Evolutionary conservation across 345 rosid species (phyloP).

Genomic region (Lumnitzera racemosa): DNA sequence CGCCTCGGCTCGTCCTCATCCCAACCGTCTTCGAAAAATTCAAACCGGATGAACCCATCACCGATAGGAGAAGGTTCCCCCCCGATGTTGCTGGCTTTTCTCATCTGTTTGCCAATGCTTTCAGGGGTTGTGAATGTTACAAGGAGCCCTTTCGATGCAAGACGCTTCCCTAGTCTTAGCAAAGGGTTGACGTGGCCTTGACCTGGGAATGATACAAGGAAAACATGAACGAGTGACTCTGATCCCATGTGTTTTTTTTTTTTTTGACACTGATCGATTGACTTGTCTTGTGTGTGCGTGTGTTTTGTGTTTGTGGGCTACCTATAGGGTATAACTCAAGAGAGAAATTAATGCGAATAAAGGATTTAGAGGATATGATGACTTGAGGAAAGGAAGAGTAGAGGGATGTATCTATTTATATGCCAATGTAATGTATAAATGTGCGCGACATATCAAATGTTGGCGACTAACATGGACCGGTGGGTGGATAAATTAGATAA

Average conservation of each 20-base stretch:
- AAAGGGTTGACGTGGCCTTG: constrained; percentile 44
- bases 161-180: constrained; percentile 32
- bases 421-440: too few relatives aligned
- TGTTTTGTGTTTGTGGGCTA: too few relatives aligned
- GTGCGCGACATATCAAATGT: too few relatives aligned
- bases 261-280: too few relatives aligned
- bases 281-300: too few relatives aligned
- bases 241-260: constrained; percentile 10
- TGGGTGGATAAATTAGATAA: too few relatives aligned
- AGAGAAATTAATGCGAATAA: too few relatives aligned
- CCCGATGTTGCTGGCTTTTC: constrained; percentile 15
- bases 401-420: too few relatives aligned
- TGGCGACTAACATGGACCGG: too few relatives aligned
- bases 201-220: constrained; percentile 27
- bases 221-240: constrained; percentile 19
- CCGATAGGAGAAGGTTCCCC: constrained; percentile 44
- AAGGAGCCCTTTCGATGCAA: constrained; percentile 28
- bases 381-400: too few relatives aligned
- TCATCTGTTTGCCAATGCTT: constrained; percentile 22
- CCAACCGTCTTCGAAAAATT: constrained; percentile 61
- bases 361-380: too few relatives aligned
- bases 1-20: constrained; percentile 42
- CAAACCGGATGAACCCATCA: constrained; percentile 55
- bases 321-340: too few relatives aligned
- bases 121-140: constrained; percentile 35